A percentile compares a stretch with the other conserved stretches of the same genome.
phyloP scores from a whole-genome alignment of 2,329 filamentous ascomycete species.

The Aspergillus texensis region DNA sequence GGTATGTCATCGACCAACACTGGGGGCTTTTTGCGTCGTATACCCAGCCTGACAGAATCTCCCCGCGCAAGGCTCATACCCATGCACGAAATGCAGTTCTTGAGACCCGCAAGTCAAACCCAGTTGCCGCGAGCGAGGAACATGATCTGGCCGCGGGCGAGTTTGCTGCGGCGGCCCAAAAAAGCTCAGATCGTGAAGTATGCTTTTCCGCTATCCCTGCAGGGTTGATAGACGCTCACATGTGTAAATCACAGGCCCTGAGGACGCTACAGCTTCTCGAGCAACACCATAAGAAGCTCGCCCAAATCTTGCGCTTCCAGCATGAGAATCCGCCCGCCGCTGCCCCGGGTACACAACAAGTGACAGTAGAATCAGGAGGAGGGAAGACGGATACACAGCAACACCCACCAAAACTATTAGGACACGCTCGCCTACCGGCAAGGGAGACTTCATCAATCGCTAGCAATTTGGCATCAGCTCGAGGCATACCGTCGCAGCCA shows the following conservation, averaged over 20 bases:
- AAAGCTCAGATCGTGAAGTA: slow-evolving; percentile 65
- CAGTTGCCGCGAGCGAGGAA: slow-evolving; percentile 80
- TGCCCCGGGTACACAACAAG: slow-evolving; percentile 21
- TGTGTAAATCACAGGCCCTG: slow-evolving; percentile 63
- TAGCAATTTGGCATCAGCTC: slow-evolving; percentile 81
- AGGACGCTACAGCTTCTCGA: slow-evolving; percentile 84
- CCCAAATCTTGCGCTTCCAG: slow-evolving; percentile 76
- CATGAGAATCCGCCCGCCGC: slow-evolving; percentile 51
- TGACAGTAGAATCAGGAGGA: slow-evolving; percentile 21
- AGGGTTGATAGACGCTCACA: background rate
- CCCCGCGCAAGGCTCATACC: slow-evolving; percentile 70
- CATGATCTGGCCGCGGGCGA: slow-evolving; percentile 86
- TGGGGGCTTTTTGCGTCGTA: background rate
- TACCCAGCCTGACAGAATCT: slow-evolving; percentile 9
- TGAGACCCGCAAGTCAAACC: slow-evolving; percentile 68
- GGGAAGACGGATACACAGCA: slow-evolving; percentile 36
- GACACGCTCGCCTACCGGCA: slow-evolving; percentile 51
- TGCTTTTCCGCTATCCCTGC: slow-evolving; percentile 10
- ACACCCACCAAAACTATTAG: slow-evolving; percentile 43
- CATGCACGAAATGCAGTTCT: slow-evolving; percentile 83
- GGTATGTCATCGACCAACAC: slow-evolving; percentile 41
- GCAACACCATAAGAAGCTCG: slow-evolving; percentile 81
- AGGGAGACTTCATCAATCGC: slow-evolving; percentile 83
- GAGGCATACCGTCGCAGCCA: slow-evolving; percentile 67
- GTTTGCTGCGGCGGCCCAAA: slow-evolving; percentile 79